A percentile compares a stretch with the other conserved stretches of the same genome.
These are phyloP conservation scores for Auriscalpium vulgare DNA, from an alignment of 768 basidiomycete species.

Conservation along the genomic window DNA sequence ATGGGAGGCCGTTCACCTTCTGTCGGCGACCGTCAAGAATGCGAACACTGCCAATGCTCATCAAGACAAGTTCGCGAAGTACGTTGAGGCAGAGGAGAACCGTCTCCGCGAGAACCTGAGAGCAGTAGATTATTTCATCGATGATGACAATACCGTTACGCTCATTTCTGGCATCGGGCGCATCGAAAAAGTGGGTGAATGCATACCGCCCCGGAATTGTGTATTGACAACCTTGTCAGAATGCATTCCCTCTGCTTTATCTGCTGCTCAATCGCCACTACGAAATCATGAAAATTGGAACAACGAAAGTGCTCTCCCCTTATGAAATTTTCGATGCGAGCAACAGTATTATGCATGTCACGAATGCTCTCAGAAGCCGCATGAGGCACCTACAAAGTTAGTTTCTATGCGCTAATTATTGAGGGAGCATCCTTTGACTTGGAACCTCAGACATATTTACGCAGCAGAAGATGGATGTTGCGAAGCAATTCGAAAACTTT, in stretches of 20 bases:
- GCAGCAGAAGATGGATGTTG: not conserved
- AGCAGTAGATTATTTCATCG: conserved; percentile 17
- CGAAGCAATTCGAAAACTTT: not conserved
- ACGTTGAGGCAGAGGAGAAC: conserved; percentile 15
- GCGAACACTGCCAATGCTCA: not conserved
- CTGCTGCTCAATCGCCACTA: conserved; percentile 7
- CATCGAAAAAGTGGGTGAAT: conserved; percentile 17
- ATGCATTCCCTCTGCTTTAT: not conserved
- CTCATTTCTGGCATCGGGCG: conserved; percentile 17
- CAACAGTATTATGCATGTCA: not conserved
- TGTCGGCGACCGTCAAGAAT: not conserved
- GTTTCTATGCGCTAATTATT: not conserved
- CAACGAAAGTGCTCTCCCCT: not conserved
- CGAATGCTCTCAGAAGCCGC: not conserved
- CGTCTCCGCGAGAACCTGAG: conserved; percentile 16
- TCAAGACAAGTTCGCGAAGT: conserved; percentile 10
- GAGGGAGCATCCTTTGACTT: not conserved
- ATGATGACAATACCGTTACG: conserved; percentile 17
- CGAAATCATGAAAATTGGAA: not conserved
- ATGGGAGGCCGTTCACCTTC: not conserved
- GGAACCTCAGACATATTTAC: not conserved
- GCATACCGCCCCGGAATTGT: not conserved
- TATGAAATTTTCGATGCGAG: not conserved
- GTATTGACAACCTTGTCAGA: not conserved
- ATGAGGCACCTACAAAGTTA: not conserved